A percentile compares a stretch with the other conserved stretches of the same genome.
These are phyloP conservation scores for Geotrichum aggregatum DNA, from an alignment of 1,139 yeast species.

Conservation along the genomic window DNA sequence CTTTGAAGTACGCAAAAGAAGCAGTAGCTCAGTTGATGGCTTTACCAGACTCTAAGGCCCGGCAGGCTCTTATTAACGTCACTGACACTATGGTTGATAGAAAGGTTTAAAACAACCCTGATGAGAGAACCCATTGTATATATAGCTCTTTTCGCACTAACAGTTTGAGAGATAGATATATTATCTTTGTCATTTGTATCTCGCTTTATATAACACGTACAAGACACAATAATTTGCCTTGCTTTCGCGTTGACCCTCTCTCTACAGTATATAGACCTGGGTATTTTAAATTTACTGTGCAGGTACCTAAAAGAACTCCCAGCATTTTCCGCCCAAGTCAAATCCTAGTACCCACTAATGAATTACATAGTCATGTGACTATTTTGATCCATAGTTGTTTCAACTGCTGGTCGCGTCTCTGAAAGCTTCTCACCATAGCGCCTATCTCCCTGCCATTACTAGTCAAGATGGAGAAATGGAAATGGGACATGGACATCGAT, in stretches of 20 bases:
- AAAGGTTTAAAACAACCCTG: slow-evolving; percentile 34
- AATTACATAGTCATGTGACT: too few relatives aligned
- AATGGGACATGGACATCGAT: slow-evolving; percentile 8
- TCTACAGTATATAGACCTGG: too few relatives aligned
- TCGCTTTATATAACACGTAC: neutral
- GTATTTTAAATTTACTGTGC: neutral
- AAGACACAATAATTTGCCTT: too few relatives aligned
- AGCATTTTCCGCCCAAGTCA: too few relatives aligned
- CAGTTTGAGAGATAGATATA: too few relatives aligned
- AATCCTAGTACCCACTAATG: too few relatives aligned
- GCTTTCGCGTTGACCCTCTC: too few relatives aligned
- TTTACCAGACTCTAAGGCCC: slow-evolving; percentile 86
- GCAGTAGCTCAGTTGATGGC: slow-evolving; percentile 64
- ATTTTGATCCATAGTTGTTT: too few relatives aligned
- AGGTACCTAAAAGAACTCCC: too few relatives aligned
- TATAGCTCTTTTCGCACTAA: too few relatives aligned
- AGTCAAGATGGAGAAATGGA: slow-evolving; percentile 3
- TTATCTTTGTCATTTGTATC: neutral
- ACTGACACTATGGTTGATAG: slow-evolving; percentile 85
- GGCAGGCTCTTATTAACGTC: slow-evolving; percentile 79
- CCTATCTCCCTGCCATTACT: neutral
- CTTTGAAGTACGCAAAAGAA: slow-evolving; percentile 66
- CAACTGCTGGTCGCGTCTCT: too few relatives aligned
- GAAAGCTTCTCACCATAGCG: neutral
- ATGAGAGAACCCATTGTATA: neutral